Evolutionary conservation across 306 rosid genomes (phyloP), one percentile per base, ranked within the genome.

Genomic region (Acacia crassicarpa): DNA sequence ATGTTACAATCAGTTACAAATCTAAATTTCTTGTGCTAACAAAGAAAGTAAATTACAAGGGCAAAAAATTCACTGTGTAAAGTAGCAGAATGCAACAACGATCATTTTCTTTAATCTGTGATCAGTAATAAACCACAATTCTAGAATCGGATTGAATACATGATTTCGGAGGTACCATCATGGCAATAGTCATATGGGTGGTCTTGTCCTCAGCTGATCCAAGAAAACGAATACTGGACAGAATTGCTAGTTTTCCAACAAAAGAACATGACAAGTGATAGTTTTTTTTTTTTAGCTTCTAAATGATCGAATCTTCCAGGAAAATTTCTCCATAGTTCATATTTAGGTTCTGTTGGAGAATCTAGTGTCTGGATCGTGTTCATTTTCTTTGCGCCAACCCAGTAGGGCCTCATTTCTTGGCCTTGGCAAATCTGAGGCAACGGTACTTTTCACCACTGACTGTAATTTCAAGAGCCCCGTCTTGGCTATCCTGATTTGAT

Each of bases 381-480:
- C 69, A n/a, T 68, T n/a, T 40, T 4, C 14, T 40, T 10, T 20
- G 27, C 9, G 32, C 73, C 74, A 62, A 68, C 20, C 23, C 22
- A 12, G 66, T 49, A 79, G 73, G 45, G 85, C 78, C 70, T 93
- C 96, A 93, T 82, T 93, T 95, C 84, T 93, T 95, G 22, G 99
- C 99, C 93, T 93, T 95, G 75, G 92, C 75, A 82, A 95, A 95
- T 92, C 99, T 89, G 49, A 95, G 94, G 79, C 99, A 95, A 53
- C 99, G 86, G 84, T 95, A 95, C 77, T 95, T 95, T 84, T 95
- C 99, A 33, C 98, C 99, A 7, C 98, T 93, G n/a, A 95, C 99
- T 65, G 98, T 95, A 75, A 95, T 95, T 88, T 95, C 99, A 75
- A 95, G 97, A 59, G 97, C 98, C 74, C 97, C 99, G 59, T 95